Evolutionary conservation across 257 asterid genomes (phyloP).

Genomic region (Solanum habrochaites): DNA sequence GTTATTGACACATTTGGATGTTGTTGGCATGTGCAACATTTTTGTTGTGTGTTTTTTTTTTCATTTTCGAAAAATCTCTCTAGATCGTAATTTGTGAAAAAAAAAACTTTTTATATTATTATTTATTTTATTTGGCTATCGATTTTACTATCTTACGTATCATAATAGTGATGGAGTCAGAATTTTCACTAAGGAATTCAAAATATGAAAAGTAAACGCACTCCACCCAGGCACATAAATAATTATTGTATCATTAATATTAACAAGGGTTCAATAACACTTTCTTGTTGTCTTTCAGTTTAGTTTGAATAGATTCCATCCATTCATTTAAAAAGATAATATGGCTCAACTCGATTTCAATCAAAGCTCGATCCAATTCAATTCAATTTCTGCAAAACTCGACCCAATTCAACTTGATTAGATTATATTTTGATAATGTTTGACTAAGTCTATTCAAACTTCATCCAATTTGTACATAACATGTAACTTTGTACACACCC

Average conservation of each 20-base stretch:
- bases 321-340: too few species aligned
- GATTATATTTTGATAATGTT: not conserved
- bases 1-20: not conserved
- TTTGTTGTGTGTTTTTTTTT: not conserved
- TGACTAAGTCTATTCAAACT: not conserved
- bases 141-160: not conserved
- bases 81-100: too few species aligned
- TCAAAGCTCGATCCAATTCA: not conserved
- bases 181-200: not conserved
- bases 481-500: not conserved
- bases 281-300: not conserved
- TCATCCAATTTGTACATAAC: not conserved
- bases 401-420: not conserved
- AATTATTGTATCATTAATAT: too few species aligned
- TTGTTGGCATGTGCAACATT: not conserved
- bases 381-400: not conserved
- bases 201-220: not conserved
- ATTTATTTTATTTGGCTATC: not conserved
- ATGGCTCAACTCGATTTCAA: not conserved
- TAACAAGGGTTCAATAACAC: not conserved
- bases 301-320: not conserved
- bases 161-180: fast-evolving
- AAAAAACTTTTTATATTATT: too few species aligned
- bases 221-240: not conserved
- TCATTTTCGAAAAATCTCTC: too few species aligned